Evolutionary conservation across 2,329 filamentous ascomycete genomes (phyloP), one percentile per base, ranked within the genome.

Genomic region (Aspergillus carbonarius): DNA sequence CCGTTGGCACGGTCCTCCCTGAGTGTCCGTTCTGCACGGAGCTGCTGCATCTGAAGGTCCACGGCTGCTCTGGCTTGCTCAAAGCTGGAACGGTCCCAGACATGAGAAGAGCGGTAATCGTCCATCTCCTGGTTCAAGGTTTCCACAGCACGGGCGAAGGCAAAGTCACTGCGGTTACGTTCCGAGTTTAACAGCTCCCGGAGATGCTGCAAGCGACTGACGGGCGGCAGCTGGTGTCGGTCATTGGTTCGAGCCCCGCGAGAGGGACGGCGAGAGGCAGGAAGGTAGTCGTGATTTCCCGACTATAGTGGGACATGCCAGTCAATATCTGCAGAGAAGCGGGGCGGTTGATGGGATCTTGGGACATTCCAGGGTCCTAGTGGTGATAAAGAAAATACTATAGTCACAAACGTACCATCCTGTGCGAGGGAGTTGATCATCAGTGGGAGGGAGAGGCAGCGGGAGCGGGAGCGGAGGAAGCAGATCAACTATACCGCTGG

Each of bases 201-300:
- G 20, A 79, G 66, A 64, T 76, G 68, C 39, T 75, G 71, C 13
- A 76, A 62, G 42, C 70, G 66, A 32, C 70, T 63, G 35, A 61
- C 60, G 54, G 67, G 66, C 55, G 66, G 64, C 50, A 53, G 61
- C 12, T 61, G 53, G 27, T 64, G 64, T 59, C 68, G 66, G 59
- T 70, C 65, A 55, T 66, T 62, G 44, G 65, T 40, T 20, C 63
- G 61, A 44, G 47, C 57, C 61, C 63, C 62, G 60, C 67, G 67
- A 60, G 69, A 59, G 32, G 64, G 56, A 57, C 69, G 69, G 39
- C 67, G 70, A 55, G 74, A 75, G 54, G 74, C 75, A 54, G 74
- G 73, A 54, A 76, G 75, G 60, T 74, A 72, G 65, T 77, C 75
- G 70, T 77, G 74, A 58, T 76, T 78, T 52, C 73, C 74, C 58